Evolutionary conservation across 306 rosid genomes (phyloP).

Genomic region (Quercus parvula): DNA sequence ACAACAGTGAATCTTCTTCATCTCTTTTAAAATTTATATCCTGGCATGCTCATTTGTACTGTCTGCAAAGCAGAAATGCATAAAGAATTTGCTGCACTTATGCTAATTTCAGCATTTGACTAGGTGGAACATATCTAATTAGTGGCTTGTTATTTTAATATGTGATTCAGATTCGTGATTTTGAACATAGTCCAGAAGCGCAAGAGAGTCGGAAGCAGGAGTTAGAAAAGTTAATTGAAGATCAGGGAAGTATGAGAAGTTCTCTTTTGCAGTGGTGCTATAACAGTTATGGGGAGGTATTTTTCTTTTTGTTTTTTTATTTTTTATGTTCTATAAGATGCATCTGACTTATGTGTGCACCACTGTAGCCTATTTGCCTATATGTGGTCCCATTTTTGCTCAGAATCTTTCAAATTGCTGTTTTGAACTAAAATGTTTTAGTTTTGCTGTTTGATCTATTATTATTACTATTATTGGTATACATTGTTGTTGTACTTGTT

Average conservation of each 20-base stretch:
- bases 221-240: conserved; percentile 71
- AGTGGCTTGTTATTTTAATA: conserved; percentile 18
- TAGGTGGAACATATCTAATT: conserved; percentile 12
- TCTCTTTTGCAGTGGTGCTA: conserved; percentile 91
- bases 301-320: neutral
- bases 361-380: neutral
- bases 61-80: conserved; percentile 8
- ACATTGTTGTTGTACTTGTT: neutral
- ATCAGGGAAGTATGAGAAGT: conserved; percentile 78
- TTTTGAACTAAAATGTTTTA: neutral
- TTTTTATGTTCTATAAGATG: neutral
- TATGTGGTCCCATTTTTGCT: too few relatives aligned
- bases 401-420: neutral
- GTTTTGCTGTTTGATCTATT: neutral
- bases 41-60: neutral
- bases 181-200: conserved; percentile 79
- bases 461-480: neutral
- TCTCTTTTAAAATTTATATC: neutral
- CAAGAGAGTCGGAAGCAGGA: conserved; percentile 77
- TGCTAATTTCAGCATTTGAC: conserved; percentile 1
- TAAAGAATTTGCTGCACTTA: neutral
- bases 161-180: conserved; percentile 79
- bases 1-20: neutral
- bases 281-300: conserved; percentile 92
- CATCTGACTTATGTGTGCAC: neutral